A percentile compares a stretch with the other conserved stretches of the same genome.
Conservation (phyloP, 1,284 basidiomycete species). For the Trichosporon sp. region DNA sequence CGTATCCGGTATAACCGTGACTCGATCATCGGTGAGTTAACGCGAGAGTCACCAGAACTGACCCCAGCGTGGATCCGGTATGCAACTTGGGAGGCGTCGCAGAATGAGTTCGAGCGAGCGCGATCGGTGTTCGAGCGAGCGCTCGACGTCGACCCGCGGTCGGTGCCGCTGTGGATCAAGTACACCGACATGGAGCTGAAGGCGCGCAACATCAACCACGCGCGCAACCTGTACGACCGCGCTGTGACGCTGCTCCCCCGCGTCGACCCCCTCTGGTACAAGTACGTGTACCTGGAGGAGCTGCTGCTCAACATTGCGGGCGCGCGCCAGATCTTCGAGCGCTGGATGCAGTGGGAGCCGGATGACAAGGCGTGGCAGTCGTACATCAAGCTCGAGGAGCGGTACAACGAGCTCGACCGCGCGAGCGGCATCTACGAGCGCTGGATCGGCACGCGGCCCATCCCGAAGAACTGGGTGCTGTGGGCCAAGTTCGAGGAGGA, state of each 20-base stretch:
- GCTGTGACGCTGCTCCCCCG: constrained; percentile 93
- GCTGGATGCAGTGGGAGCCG: constrained; percentile 99
- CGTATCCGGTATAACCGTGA: constrained; percentile 78
- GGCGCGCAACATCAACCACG: constrained; percentile 91
- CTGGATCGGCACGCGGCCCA: constrained; percentile 87
- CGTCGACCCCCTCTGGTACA: constrained; percentile 90
- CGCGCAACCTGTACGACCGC: constrained; percentile 93
- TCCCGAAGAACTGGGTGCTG: constrained; percentile 93
- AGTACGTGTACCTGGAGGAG: constrained; percentile 98
- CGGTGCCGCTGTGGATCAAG: constrained; percentile 84
- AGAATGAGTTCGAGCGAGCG: constrained; percentile 89
- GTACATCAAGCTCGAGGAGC: constrained; percentile 93
- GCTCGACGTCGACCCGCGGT: constrained; percentile 86
- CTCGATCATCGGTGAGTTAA: constrained; percentile 44
- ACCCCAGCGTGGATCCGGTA: constrained; percentile 58
- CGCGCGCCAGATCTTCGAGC: constrained; percentile 93
- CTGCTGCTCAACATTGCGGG: constrained; percentile 92
- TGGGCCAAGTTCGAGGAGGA: constrained; percentile 98
- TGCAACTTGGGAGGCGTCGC: constrained; percentile 76
- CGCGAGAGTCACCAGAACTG: not conserved
- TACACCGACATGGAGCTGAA: constrained; percentile 99
- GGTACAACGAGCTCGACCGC: constrained; percentile 86
- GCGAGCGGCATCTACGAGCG: constrained; percentile 92
- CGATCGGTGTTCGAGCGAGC: constrained; percentile 95
- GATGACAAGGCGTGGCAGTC: constrained; percentile 99